phyloP scores from a whole-genome alignment of 2,329 filamentous ascomycete genomes.

The Seiridium unicorne region DNA sequence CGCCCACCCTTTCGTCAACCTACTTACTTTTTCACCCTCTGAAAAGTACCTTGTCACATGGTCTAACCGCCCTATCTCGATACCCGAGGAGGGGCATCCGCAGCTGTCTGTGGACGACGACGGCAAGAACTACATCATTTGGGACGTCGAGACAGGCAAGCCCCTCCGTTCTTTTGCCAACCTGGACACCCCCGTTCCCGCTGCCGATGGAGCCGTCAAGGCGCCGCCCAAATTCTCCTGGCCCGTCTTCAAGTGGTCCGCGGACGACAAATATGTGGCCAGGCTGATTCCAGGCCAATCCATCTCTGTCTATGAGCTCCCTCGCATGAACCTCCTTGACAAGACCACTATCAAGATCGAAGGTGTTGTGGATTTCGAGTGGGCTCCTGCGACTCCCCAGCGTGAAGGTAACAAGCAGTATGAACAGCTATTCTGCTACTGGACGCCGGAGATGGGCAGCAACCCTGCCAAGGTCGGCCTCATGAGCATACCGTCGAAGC shows the following conservation, averaged over 20 bases:
- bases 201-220: slow-evolving; percentile 67
- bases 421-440: slow-evolving; percentile 97
- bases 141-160: slow-evolving; percentile 88
- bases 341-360: slow-evolving; percentile 96
- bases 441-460: slow-evolving; percentile 97
- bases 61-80: slow-evolving; percentile 90
- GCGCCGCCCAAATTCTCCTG: slow-evolving; percentile 83
- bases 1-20: slow-evolving; percentile 90
- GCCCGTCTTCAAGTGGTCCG: slow-evolving; percentile 99
- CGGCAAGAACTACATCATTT: slow-evolving; percentile 99
- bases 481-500: slow-evolving; percentile 94
- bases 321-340: slow-evolving; percentile 84
- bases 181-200: slow-evolving; percentile 69
- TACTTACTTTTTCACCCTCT: slow-evolving; percentile 90
- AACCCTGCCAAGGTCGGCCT: slow-evolving; percentile 96
- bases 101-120: slow-evolving; percentile 89
- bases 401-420: slow-evolving; percentile 86
- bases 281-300: slow-evolving; percentile 83
- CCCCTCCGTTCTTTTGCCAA: slow-evolving; percentile 92
- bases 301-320: slow-evolving; percentile 88
- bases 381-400: slow-evolving; percentile 80
- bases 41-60: slow-evolving; percentile 96
- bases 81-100: slow-evolving; percentile 83
- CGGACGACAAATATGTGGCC: slow-evolving; percentile 96
- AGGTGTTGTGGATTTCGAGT: slow-evolving; percentile 96